These are phyloP conservation scores for Debaryomyces sp. DNA, from an alignment of 1,139 yeast species.

Conservation along the genomic window DNA sequence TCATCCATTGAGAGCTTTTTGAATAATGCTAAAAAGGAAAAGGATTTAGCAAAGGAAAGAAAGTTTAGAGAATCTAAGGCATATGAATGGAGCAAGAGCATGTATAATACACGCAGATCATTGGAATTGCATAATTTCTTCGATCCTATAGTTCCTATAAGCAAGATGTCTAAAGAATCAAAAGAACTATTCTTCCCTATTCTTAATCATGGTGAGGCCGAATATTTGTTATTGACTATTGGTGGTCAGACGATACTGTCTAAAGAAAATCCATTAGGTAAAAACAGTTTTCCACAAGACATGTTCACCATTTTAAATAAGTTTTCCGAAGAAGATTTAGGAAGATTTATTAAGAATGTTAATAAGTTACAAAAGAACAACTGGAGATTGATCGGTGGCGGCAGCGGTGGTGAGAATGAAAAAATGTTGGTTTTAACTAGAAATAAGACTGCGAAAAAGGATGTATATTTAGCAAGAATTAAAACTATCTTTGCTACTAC, in stretches of 20 bases:
- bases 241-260: conserved; percentile 44
- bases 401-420: conserved; percentile 14
- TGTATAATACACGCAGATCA: conserved; percentile 38
- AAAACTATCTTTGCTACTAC: conserved; percentile 36
- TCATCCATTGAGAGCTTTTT: conserved; percentile 39
- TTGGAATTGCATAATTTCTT: conserved; percentile 53
- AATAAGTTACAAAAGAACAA: conserved; percentile 30
- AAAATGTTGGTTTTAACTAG: conserved; percentile 28
- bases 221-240: conserved; percentile 49
- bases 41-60: conserved; percentile 42
- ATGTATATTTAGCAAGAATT: conserved; percentile 17
- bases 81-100: conserved; percentile 52
- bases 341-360: conserved; percentile 26
- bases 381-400: conserved; percentile 44
- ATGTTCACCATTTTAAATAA: conserved; percentile 47
- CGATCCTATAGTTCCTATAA: conserved; percentile 34
- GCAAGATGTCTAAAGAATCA: conserved; percentile 1
- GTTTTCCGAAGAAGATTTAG: conserved; percentile 35
- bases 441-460: conserved; percentile 7
- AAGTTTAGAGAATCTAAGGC: conserved; percentile 53
- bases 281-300: conserved; percentile 40
- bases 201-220: conserved; percentile 17
- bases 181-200: conserved; percentile 15
- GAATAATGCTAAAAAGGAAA: conserved; percentile 43
- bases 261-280: conserved; percentile 44